Evolutionary conservation across 306 rosid species (phyloP).

Genomic region (Cucurbita pepo): DNA sequence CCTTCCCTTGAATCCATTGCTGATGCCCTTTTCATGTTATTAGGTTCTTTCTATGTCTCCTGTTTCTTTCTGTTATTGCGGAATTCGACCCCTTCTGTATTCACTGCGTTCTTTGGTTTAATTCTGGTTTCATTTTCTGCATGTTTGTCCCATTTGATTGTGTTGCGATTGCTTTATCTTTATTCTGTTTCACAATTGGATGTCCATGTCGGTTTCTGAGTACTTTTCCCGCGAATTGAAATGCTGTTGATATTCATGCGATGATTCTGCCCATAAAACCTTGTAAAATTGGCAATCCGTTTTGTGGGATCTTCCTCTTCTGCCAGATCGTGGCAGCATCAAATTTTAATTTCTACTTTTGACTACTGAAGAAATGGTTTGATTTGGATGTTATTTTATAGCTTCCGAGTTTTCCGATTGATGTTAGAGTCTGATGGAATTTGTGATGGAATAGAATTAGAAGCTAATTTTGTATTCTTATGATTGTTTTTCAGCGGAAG

Average conservation of each 20-base stretch:
- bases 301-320: not conserved
- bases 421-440: not conserved
- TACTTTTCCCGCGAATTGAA: not conserved
- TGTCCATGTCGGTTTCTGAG: slow-evolving; percentile 1
- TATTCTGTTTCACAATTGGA: slow-evolving; percentile 23
- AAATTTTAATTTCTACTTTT: not conserved
- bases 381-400: not conserved
- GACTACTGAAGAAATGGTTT: not conserved
- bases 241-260: not conserved
- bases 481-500: slow-evolving; percentile 9
- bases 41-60: slow-evolving; percentile 14
- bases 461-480: not conserved
- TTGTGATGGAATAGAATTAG: not conserved
- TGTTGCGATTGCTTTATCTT: not conserved
- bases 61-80: slow-evolving; percentile 2
- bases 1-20: slow-evolving; percentile 9
- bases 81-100: slow-evolving; percentile 11
- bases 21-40: slow-evolving; percentile 5
- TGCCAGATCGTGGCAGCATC: not conserved
- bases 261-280: not conserved
- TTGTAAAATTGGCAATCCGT: not conserved
- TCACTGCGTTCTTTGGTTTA: slow-evolving; percentile 13
- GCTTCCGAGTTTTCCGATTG: not conserved
- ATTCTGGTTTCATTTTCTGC: slow-evolving; percentile 8
- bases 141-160: not conserved